Base-by-base conservation (phyloP, 163 green algal species). In the Chloromonas sp. region DNA sequence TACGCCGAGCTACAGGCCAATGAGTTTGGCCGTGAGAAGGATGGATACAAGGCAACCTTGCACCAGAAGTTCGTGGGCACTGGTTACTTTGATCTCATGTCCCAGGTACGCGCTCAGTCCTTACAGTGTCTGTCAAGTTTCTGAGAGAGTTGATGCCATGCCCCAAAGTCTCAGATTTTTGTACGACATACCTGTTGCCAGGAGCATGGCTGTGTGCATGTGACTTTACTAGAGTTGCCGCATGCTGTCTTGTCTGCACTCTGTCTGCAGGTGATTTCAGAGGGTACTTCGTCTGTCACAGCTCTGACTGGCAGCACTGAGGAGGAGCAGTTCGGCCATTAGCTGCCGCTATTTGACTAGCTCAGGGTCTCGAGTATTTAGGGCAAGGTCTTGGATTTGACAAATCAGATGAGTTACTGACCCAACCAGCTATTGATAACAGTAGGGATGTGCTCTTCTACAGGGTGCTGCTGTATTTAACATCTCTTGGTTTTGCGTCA, bases 1-100 rank as follows among this genome's bases (percentile, higher is more conserved):
- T 97, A 97, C 88, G 89, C 87, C 8, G 90, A 96, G 88, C 91
- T 97, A 85, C 94, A 97, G 89, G 84, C 91, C 83, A 61, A 81
- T 57, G 94, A 97, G 92, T 96, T 97, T 88, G 91, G 82, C 0
- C 77, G 81, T 14, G 94, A 95, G 89, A 89, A 91, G 87, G 77
- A 88, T 70, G 94, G 94, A 79, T 97, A 97, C 89, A 93, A 87
- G 11, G 92, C 91, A 59, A 93, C 88, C 3, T 90, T 87, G 60
- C 93, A 96, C 88, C 94, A 97, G 90, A 84, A 79, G 76, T 91
- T 92, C 87, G 94, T 96, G 1, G 94, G 90, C 82, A 97, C 94
- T 1, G 93, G 93, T 66, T 97, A 97, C 89, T 97, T 96, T 87
- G 94, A 97, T 81, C 76, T 89, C 57, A 83, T 97, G 14, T 87